A percentile compares a stretch with the other conserved stretches of the same genome.
These are phyloP conservation scores for Pulveroboletus sp. DNA, from an alignment of 768 basidiomycete species.

Conservation along the genomic window DNA sequence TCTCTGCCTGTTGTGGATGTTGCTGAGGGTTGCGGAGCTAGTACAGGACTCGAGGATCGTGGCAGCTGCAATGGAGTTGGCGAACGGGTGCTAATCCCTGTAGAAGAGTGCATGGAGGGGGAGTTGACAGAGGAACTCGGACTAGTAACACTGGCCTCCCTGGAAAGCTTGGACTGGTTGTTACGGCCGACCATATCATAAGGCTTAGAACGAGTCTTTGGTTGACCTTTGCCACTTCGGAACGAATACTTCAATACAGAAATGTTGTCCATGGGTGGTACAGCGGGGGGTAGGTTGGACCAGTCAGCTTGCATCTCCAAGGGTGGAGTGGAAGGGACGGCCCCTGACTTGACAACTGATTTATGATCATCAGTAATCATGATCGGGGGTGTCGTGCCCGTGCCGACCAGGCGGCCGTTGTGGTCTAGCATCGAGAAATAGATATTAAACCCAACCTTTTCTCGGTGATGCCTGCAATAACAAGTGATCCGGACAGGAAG, in stretches of 20 bases:
- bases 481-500: slow-evolving; percentile 96
- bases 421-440: slow-evolving; percentile 82
- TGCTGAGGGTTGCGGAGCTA: slow-evolving; percentile 4
- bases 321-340: slow-evolving; percentile 31
- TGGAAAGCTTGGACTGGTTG: slow-evolving; percentile 41
- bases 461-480: slow-evolving; percentile 97
- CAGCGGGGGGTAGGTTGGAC: slow-evolving; percentile 34
- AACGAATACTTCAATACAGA: slow-evolving; percentile 45
- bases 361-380: slow-evolving; percentile 99
- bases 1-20: slow-evolving; percentile 4
- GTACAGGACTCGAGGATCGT: slow-evolving; percentile 15
- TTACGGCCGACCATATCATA: slow-evolving; percentile 44
- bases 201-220: slow-evolving; percentile 65
- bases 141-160: slow-evolving; percentile 54
- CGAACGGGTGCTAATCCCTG: slow-evolving; percentile 29
- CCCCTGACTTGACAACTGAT: slow-evolving; percentile 43
- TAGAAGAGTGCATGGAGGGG: slow-evolving; percentile 35
- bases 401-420: slow-evolving; percentile 73
- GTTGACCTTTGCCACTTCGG: slow-evolving; percentile 41
- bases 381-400: slow-evolving; percentile 80
- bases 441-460: slow-evolving; percentile 92
- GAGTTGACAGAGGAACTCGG: slow-evolving; percentile 44
- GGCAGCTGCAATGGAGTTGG: slow-evolving; percentile 27
- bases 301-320: slow-evolving; percentile 45
- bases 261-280: slow-evolving; percentile 28